These are phyloP conservation scores for Lactifluus echinatus DNA, from an alignment of 768 basidiomycete genomes.

Conservation along the genomic window DNA sequence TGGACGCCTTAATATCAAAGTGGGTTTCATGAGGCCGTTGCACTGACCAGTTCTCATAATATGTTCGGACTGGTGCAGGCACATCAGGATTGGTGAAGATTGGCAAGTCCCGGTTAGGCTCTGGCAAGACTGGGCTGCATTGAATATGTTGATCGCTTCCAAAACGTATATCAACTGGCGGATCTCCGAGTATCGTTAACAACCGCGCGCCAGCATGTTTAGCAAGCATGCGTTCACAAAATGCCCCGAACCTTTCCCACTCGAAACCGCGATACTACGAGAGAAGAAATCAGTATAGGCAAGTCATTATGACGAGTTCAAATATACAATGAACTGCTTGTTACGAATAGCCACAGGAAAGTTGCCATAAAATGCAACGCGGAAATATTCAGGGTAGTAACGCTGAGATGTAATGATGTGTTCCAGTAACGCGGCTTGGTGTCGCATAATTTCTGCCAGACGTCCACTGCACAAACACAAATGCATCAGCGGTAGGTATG, in stretches of 20 bases:
- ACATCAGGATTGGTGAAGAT: slow-evolving; percentile 86
- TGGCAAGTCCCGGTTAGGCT: slow-evolving; percentile 66
- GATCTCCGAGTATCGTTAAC: slow-evolving; percentile 63
- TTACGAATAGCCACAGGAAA: slow-evolving; percentile 79
- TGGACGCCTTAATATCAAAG: neutral
- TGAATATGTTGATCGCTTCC: slow-evolving; percentile 82
- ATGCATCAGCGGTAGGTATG: slow-evolving; percentile 12
- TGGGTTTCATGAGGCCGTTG: neutral
- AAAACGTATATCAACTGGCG: slow-evolving; percentile 70
- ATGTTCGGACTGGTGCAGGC: slow-evolving; percentile 65
- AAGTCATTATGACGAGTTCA: neutral
- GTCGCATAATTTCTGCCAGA: slow-evolving; percentile 75
- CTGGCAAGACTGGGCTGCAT: slow-evolving; percentile 76
- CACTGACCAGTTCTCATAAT: slow-evolving; percentile 76
- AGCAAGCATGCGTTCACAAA: slow-evolving; percentile 85
- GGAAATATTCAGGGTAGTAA: slow-evolving; percentile 88
- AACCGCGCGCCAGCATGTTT: slow-evolving; percentile 84
- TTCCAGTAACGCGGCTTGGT: slow-evolving; percentile 82
- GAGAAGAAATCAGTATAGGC: slow-evolving; percentile 1
- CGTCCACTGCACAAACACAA: slow-evolving; percentile 44
- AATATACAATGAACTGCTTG: slow-evolving; percentile 81
- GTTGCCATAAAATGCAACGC: slow-evolving; percentile 88
- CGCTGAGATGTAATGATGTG: slow-evolving; percentile 77
- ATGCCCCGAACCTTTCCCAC: slow-evolving; percentile 87
- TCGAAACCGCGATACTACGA: slow-evolving; percentile 84